Conservation (phyloP, 495 filamentous ascomycete species). For the Daldinia decipiens region DNA sequence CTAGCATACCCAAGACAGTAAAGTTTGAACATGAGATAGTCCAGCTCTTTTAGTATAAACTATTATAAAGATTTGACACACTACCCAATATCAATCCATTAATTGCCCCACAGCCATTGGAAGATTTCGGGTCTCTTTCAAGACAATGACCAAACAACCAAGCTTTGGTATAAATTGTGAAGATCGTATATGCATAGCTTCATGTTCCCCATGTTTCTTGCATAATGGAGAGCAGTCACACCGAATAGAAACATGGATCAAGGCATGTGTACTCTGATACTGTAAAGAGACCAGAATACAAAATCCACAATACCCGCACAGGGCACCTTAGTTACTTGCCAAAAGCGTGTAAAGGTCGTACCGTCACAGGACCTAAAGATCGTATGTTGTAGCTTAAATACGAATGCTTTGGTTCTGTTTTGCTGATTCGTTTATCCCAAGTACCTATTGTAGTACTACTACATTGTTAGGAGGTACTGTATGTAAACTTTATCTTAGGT, state of each 20-base stretch:
- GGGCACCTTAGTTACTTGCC: neutral
- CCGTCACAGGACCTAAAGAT: neutral
- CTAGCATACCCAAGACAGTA: neutral
- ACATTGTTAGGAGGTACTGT: neutral
- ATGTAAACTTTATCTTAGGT: neutral
- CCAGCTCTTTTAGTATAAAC: neutral
- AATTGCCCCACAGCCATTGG: conserved; percentile 17
- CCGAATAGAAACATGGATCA: conserved; percentile 25
- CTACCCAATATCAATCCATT: neutral
- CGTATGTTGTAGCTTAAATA: conserved; percentile 6
- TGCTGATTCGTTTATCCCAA: neutral
- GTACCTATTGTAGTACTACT: neutral
- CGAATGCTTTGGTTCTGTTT: neutral
- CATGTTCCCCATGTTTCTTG: conserved; percentile 17
- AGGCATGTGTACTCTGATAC: neutral
- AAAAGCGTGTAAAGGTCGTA: neutral
- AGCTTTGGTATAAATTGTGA: conserved; percentile 12
- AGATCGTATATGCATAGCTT: conserved; percentile 27
- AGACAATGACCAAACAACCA: neutral
- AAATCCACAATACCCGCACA: conserved; percentile 12
- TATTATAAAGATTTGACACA: neutral
- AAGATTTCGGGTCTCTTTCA: conserved; percentile 7
- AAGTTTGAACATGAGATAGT: neutral
- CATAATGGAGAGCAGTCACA: conserved; percentile 32
- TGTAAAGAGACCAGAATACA: neutral